Percentiles rank a stretch among this genome's conserved stretches.
phyloP scores from a whole-genome alignment of 805 yeast species.

The Spathaspora sp. region DNA sequence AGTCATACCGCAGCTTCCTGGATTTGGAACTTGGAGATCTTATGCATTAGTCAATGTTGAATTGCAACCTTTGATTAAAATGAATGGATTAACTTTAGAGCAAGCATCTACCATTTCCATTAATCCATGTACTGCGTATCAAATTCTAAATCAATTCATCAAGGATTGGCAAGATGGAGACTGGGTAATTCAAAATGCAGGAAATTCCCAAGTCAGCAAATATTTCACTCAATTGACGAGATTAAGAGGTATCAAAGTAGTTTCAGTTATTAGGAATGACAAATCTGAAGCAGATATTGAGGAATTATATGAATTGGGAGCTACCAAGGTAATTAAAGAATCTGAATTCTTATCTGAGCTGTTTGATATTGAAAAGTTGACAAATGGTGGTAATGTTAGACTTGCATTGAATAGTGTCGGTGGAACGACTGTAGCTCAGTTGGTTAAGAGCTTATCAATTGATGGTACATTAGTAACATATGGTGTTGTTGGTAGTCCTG shows the following conservation, averaged over 20 bases:
- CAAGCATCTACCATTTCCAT: conserved; percentile 86
- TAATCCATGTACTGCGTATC: conserved; percentile 86
- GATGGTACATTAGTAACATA: conserved; percentile 27
- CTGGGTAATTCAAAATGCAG: conserved; percentile 33
- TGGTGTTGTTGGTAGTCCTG: conserved; percentile 18
- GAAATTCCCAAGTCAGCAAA: conserved; percentile 30
- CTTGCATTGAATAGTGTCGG: conserved; percentile 32
- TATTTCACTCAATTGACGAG: conserved; percentile 27
- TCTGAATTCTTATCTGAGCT: conserved; percentile 17
- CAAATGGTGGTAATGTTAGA: conserved; percentile 18
- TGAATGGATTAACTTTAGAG: conserved; percentile 26
- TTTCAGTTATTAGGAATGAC: conserved; percentile 26
- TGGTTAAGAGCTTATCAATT: conserved; percentile 22
- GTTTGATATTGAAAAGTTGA: conserved; percentile 11
- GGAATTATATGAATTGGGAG: conserved; percentile 23
- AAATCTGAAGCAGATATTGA: conserved; percentile 19
- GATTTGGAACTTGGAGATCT: conserved; percentile 87
- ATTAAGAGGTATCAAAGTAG: conserved; percentile 20
- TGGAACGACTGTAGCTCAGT: conserved; percentile 18
- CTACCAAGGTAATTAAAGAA: conserved; percentile 28
- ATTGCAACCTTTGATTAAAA: conserved; percentile 14
- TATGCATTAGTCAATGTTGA: conserved; percentile 43
- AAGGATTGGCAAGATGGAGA: conserved; percentile 18
- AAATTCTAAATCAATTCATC: conserved; percentile 66
- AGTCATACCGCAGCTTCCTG: conserved; percentile 71